phyloP scores from a whole-genome alignment of 257 asterid genomes.

The Solanum etuberosum region DNA sequence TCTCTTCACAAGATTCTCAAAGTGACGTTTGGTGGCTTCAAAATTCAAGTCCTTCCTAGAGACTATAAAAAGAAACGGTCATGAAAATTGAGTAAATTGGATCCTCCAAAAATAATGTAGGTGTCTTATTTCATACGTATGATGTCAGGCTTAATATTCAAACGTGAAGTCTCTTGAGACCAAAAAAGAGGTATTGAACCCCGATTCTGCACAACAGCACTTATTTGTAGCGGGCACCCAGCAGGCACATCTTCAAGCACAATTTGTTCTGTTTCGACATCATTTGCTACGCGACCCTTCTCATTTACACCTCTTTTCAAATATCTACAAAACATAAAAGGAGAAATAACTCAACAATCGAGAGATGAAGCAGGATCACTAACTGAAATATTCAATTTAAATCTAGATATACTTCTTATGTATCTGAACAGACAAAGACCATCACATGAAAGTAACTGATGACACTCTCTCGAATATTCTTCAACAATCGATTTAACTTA shows the following conservation, averaged over 20 bases:
- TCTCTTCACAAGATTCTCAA: slow-evolving; percentile 76
- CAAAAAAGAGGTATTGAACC: slow-evolving; percentile 98
- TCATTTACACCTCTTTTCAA: slow-evolving; percentile 88
- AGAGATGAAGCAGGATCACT: background rate
- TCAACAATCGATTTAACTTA: background rate
- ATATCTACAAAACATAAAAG: slow-evolving; percentile 35
- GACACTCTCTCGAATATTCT: background rate
- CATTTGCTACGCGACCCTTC: slow-evolving; percentile 95
- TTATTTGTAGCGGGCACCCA: slow-evolving; percentile 47
- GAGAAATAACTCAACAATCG: background rate
- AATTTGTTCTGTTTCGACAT: slow-evolving; percentile 96
- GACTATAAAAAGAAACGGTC: slow-evolving; percentile 35
- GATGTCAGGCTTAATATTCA: slow-evolving; percentile 81
- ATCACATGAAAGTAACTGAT: background rate
- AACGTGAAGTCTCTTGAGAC: slow-evolving; percentile 89
- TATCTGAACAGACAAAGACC: background rate
- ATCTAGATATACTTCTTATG: background rate
- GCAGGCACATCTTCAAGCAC: slow-evolving; percentile 54
- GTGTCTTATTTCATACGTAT: slow-evolving; percentile 39
- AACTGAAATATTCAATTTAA: background rate
- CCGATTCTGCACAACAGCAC: slow-evolving; percentile 83
- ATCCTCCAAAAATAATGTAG: background rate
- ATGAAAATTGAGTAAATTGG: slow-evolving; percentile 1
- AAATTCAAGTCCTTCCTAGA: slow-evolving; percentile 62
- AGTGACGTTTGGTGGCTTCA: slow-evolving; percentile 89